Percentiles rank a stretch among this genome's conserved stretches.
phyloP scores from a whole-genome alignment of 352 stramenopile species.

The Globisporangium paddicum region DNA sequence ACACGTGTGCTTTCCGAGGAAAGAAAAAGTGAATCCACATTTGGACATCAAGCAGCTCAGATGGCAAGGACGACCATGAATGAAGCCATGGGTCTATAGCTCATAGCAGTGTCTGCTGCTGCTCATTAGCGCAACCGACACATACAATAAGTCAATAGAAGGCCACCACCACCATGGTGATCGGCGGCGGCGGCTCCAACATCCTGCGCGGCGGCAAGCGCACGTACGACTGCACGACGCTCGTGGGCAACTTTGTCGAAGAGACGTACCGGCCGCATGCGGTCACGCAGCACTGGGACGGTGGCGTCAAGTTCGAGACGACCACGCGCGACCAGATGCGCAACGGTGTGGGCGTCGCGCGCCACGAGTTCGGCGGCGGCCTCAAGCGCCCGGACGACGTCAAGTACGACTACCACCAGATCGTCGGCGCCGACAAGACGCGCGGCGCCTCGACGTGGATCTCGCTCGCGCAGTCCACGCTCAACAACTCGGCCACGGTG shows the following conservation, averaged over 20 bases:
- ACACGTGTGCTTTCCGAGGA: not conserved
- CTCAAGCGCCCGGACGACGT: conserved; percentile 45
- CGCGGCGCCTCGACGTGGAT: conserved; percentile 41
- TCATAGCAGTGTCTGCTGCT: not conserved
- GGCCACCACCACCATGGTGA: conserved; percentile 19
- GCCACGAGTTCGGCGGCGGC: conserved; percentile 42
- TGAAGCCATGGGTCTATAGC: not conserved
- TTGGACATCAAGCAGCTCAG: not conserved
- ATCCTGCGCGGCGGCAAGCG: conserved; percentile 77
- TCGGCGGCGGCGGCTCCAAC: conserved; percentile 66
- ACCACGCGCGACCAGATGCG: conserved; percentile 57
- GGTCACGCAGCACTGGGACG: conserved; percentile 32
- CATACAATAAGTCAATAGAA: not conserved
- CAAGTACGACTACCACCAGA: conserved; percentile 65
- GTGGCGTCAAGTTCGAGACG: conserved; percentile 47
- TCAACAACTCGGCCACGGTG: conserved; percentile 47
- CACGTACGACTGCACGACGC: conserved; percentile 71
- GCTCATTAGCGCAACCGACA: not conserved
- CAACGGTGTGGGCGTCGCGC: conserved; percentile 26
- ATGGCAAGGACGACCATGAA: not conserved
- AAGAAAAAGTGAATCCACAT: conserved; percentile 1
- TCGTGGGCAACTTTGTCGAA: conserved; percentile 81
- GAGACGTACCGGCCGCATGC: conserved; percentile 62
- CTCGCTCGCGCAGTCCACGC: conserved; percentile 49
- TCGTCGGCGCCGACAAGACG: conserved; percentile 62